Conservation (phyloP, 2,329 filamentous ascomycete genomes). For the Cytospora leucostoma region DNA sequence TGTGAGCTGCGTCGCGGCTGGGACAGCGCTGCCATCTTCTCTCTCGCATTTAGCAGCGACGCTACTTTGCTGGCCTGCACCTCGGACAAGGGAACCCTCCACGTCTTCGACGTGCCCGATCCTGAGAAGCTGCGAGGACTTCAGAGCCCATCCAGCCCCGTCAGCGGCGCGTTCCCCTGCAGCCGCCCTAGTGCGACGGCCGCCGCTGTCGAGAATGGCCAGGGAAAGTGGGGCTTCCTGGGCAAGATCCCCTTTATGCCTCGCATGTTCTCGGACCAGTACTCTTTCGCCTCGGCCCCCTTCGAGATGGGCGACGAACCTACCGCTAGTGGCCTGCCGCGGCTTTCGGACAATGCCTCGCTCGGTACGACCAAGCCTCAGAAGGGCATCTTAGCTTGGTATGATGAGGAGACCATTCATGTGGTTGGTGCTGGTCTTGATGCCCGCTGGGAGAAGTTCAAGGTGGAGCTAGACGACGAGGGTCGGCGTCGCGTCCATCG, state of each 20-base stretch:
- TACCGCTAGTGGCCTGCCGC: slow-evolving; percentile 44
- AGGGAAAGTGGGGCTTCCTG: slow-evolving; percentile 82
- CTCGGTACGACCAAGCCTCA: slow-evolving; percentile 60
- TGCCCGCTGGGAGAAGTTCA: slow-evolving; percentile 85
- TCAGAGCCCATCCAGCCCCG: slow-evolving; percentile 23
- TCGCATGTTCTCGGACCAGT: slow-evolving; percentile 83
- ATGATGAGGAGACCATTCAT: slow-evolving; percentile 69
- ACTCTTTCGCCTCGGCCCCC: slow-evolving; percentile 77
- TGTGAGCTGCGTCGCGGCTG: slow-evolving; percentile 86
- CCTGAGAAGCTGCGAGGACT: slow-evolving; percentile 43
- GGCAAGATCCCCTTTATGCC: slow-evolving; percentile 84
- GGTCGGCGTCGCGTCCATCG: slow-evolving; percentile 67
- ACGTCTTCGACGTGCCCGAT: slow-evolving; percentile 84
- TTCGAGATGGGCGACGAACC: slow-evolving; percentile 84
- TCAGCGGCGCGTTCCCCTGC: slow-evolving; percentile 27
- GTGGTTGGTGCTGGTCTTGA: slow-evolving; percentile 79
- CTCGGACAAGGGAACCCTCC: slow-evolving; percentile 93
- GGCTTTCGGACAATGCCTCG: slow-evolving; percentile 47
- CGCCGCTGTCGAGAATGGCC: slow-evolving; percentile 38
- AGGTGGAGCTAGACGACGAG: slow-evolving; percentile 67
- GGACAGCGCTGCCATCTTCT: slow-evolving; percentile 85
- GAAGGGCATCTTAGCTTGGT: slow-evolving; percentile 87
- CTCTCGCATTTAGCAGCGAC: slow-evolving; percentile 82
- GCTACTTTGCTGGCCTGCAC: slow-evolving; percentile 83
- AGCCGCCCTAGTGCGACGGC: slow-evolving; percentile 30